Conservation (phyloP, 768 basidiomycete genomes). For the Boletus edulis region DNA sequence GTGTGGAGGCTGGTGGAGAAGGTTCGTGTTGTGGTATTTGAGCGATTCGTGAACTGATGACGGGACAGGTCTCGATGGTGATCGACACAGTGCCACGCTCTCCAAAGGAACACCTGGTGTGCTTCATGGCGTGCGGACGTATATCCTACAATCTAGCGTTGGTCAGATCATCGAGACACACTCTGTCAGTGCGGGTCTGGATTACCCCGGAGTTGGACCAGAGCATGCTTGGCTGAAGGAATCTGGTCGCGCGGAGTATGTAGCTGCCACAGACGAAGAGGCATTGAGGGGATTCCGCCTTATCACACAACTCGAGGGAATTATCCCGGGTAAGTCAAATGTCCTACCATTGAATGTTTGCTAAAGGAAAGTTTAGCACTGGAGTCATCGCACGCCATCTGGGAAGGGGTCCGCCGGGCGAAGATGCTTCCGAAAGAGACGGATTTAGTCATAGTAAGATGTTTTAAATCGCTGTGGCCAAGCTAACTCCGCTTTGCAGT, state of each 20-base stretch:
- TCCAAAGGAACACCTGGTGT: conserved; percentile 91
- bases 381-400: conserved; percentile 95
- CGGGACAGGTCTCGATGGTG: conserved; percentile 65
- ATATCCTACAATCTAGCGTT: conserved; percentile 81
- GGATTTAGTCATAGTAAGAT: conserved; percentile 87
- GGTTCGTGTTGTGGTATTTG: conserved; percentile 44
- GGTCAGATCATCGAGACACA: conserved; percentile 98
- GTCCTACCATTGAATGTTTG: neutral
- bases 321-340: conserved; percentile 76
- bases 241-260: conserved; percentile 89
- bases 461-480: neutral
- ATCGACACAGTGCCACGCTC: conserved; percentile 89
- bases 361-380: conserved; percentile 53
- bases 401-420: conserved; percentile 85
- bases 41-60: conserved; percentile 9
- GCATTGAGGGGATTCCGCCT: conserved; percentile 90
- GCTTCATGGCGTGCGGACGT: conserved; percentile 93
- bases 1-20: conserved; percentile 98
- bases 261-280: conserved; percentile 90
- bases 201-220: conserved; percentile 97
- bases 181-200: conserved; percentile 93
- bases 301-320: conserved; percentile 91
- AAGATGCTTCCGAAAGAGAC: conserved; percentile 80
- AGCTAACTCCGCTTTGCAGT: conserved; percentile 43
- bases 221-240: conserved; percentile 99